phyloP scores from a whole-genome alignment of 768 basidiomycete genomes.

The Lactarius hatsudake region DNA sequence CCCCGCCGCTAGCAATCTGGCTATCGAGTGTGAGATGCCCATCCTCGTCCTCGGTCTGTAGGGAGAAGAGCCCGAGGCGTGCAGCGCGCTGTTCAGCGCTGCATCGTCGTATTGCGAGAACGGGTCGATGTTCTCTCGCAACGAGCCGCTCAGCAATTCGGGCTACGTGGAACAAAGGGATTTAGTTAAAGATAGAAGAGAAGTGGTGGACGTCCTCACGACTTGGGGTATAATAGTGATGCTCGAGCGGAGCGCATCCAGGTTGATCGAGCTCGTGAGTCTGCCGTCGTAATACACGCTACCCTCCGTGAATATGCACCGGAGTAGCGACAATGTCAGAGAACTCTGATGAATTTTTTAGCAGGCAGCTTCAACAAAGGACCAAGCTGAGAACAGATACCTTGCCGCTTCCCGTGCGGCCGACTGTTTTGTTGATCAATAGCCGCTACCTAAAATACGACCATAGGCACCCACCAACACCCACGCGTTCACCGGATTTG shows the following conservation, averaged over 20 bases:
- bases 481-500: slow-evolving; percentile 55
- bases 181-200: background rate
- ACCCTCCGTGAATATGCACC: slow-evolving; percentile 54
- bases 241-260: slow-evolving; percentile 49
- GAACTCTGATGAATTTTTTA: slow-evolving; percentile 37
- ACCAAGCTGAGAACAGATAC: slow-evolving; percentile 26
- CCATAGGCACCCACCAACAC: slow-evolving; percentile 41
- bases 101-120: slow-evolving; percentile 55
- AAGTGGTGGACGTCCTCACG: slow-evolving; percentile 34
- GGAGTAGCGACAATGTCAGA: slow-evolving; percentile 50
- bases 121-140: slow-evolving; percentile 61
- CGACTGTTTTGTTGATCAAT: slow-evolving; percentile 37
- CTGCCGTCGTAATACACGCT: slow-evolving; percentile 51
- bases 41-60: slow-evolving; percentile 40
- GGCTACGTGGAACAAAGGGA: slow-evolving; percentile 33
- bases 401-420: slow-evolving; percentile 60
- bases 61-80: slow-evolving; percentile 46
- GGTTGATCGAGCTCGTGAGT: slow-evolving; percentile 45
- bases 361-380: background rate
- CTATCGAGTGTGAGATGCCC: slow-evolving; percentile 45
- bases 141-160: slow-evolving; percentile 52
- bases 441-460: background rate
- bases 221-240: slow-evolving; percentile 61
- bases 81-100: slow-evolving; percentile 46
- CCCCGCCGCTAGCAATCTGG: slow-evolving; percentile 42